Base-by-base conservation (phyloP, 2,329 filamentous ascomycete genomes). In the Neonectria magnoliae region DNA sequence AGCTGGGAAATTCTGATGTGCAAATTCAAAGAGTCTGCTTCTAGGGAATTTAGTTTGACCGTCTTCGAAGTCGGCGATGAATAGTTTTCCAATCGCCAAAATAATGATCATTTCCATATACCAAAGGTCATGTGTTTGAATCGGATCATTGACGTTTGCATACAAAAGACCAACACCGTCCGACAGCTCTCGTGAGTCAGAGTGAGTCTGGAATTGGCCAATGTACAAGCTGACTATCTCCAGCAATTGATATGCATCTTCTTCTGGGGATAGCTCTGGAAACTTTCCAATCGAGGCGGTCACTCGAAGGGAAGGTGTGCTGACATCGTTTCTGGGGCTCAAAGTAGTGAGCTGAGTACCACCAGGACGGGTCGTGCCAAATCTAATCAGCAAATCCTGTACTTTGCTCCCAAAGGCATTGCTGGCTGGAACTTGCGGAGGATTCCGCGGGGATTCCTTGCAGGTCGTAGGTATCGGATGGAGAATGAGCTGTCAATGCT, bases 61-160 rank as follows among this genome's bases (percentile, higher is more conserved):
- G 10, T 57, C 20, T 3, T 57, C 55, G 10, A 41, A 38, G 3
- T 57, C 27, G 9, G 13, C 20, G 5, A 44, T 57, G 18, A 57
- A 36, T 1, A 57, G 31, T 14, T 50, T 50, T 2, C 55, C 55
- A 13, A 50, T 50, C 13, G 55, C 55, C 20, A 57, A 20, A 5
- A 41, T n/a, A 5, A 57, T 29, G 31, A 57, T 57, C 7, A 57
- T 27, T 41, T 50, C 55, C 22, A 57, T 38, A 41, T 50, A n/a
- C 44, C 44, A 41, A 4, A 50, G 31, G 22, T 57, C 44, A 8
- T n/a, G 44, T 27, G 55, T 14, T 18, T 41, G 44, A 8, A 38
- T 18, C 1, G 29, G 20, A 20, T 27, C 44, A 38, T 41, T 57
- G 13, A 57, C n/a, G 20, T 50, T 57, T n/a, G 29, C n/a, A 33